Evolutionary conservation across 108 stramenopile species (phyloP).

Genomic region (Nannochloropsis granulata): DNA sequence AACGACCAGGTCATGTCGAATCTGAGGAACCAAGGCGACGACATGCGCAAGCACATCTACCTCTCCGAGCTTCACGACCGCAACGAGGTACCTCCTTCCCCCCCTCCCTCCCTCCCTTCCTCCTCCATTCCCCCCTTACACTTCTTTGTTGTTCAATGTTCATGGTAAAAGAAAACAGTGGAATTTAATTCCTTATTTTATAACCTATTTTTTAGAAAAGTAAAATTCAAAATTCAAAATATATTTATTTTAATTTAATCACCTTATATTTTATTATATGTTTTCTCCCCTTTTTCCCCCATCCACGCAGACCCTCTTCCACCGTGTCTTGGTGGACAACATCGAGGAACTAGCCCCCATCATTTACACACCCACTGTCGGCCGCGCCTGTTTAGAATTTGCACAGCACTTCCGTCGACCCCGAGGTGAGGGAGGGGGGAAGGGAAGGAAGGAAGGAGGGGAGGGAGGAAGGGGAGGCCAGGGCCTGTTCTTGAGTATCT

Average conservation of each 20-base stretch:
- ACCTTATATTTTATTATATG: no score
- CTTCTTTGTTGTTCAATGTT: no score
- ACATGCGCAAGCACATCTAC: conserved; percentile 66
- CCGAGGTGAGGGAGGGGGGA: conserved; percentile 20
- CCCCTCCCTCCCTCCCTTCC: no score
- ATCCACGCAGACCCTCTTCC: conserved; percentile 38
- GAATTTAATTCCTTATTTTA: background rate
- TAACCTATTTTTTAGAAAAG: no score
- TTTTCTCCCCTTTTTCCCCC: background rate
- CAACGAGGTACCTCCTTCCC: conserved; percentile 47
- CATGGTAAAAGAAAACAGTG: background rate
- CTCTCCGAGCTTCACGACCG: conserved; percentile 82
- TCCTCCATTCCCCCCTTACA: no score
- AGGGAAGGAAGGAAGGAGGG: background rate
- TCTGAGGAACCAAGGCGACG: background rate
- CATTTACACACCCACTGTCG: conserved; percentile 97
- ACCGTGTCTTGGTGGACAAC: conserved; percentile 36
- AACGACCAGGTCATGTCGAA: conserved; percentile 34
- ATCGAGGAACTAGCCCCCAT: conserved; percentile 87
- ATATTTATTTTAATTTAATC: no score
- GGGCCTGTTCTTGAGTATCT: background rate
- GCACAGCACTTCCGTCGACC: conserved; percentile 47
- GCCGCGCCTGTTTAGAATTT: conserved; percentile 78
- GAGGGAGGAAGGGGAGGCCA: background rate
- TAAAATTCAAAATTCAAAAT: no score